Percentiles rank a stretch among this genome's conserved stretches.
phyloP scores from a whole-genome alignment of 2,329 filamentous ascomycete genomes.

The Cercospora berteroae region DNA sequence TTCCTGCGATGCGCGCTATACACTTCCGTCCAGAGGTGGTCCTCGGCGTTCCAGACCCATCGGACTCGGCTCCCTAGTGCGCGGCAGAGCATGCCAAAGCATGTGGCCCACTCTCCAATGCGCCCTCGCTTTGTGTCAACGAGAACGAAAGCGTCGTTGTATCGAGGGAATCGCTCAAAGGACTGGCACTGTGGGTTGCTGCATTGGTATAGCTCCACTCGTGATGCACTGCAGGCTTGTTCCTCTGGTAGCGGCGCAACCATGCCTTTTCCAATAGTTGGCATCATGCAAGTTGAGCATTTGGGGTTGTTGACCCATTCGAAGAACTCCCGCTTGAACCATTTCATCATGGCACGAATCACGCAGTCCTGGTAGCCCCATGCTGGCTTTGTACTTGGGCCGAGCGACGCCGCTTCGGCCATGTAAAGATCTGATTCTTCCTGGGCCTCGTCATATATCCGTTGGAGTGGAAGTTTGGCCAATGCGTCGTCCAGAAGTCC shows the following conservation, averaged over 20 bases:
- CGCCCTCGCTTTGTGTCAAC: slow-evolving; percentile 83
- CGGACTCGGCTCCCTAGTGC: slow-evolving; percentile 86
- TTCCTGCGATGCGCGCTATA: slow-evolving; percentile 90
- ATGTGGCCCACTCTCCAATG: slow-evolving; percentile 95
- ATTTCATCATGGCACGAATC: slow-evolving; percentile 82
- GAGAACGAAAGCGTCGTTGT: slow-evolving; percentile 91
- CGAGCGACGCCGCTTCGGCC: slow-evolving; percentile 84
- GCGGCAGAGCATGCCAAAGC: slow-evolving; percentile 96
- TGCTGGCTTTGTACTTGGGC: slow-evolving; percentile 70
- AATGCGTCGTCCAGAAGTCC: slow-evolving; percentile 90
- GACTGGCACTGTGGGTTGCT: slow-evolving; percentile 70
- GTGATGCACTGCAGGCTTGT: slow-evolving; percentile 77
- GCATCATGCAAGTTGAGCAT: slow-evolving; percentile 76
- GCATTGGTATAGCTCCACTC: slow-evolving; percentile 89
- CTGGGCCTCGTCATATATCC: slow-evolving; percentile 90
- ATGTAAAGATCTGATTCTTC: slow-evolving; percentile 86
- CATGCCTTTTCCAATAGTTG: slow-evolving; percentile 79
- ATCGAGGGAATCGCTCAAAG: slow-evolving; percentile 87
- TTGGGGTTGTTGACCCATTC: slow-evolving; percentile 94
- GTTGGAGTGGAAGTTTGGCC: slow-evolving; percentile 78
- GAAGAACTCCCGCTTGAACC: slow-evolving; percentile 96
- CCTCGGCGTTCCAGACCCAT: slow-evolving; percentile 98
- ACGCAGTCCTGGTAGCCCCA: slow-evolving; percentile 99
- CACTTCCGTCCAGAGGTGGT: slow-evolving; percentile 96
- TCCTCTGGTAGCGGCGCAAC: slow-evolving; percentile 85